These are phyloP conservation scores for Colletotrichum chrysophilum DNA, from an alignment of 2,329 filamentous ascomycete genomes.

Conservation along the genomic window DNA sequence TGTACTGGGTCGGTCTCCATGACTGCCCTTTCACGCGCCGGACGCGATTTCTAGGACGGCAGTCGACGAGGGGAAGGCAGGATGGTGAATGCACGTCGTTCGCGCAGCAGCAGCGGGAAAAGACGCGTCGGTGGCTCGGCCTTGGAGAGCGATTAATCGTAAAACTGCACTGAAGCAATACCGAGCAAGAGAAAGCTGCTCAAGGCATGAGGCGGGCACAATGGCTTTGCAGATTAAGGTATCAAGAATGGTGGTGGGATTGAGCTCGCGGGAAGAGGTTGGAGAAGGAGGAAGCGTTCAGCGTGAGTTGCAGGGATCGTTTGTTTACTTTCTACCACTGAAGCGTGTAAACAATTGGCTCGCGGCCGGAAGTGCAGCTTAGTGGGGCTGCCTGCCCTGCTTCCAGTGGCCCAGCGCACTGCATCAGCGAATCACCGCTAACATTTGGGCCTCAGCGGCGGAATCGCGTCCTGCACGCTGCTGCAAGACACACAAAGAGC, in stretches of 20 bases:
- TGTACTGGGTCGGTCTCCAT: conserved; percentile 46
- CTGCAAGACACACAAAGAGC: conserved; percentile 11
- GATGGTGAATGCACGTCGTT: conserved; percentile 1
- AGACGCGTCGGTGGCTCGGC: conserved; percentile 5
- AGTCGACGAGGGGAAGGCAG: conserved; percentile 7
- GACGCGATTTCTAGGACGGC: conserved; percentile 12
- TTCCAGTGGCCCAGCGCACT: neutral
- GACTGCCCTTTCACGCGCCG: conserved; percentile 16
- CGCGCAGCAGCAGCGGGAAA: neutral
- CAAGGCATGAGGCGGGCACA: conserved; percentile 16
- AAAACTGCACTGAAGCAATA: conserved; percentile 21
- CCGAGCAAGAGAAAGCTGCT: conserved; percentile 13
- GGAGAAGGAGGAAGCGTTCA: conserved; percentile 13
- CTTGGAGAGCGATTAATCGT: neutral
- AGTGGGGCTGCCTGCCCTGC: conserved; percentile 7
- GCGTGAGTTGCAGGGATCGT: conserved; percentile 16
- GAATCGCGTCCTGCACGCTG: conserved; percentile 5
- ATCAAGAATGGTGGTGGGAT: neutral
- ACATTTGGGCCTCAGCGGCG: neutral
- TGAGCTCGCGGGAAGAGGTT: neutral
- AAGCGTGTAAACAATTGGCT: conserved; percentile 21
- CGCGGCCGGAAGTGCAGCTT: conserved; percentile 7
- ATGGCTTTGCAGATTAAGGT: neutral
- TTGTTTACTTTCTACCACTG: conserved; percentile 19
- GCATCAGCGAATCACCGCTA: conserved; percentile 2